Base-by-base conservation (phyloP, 257 asterid species). In the Fraxinus excelsior region DNA sequence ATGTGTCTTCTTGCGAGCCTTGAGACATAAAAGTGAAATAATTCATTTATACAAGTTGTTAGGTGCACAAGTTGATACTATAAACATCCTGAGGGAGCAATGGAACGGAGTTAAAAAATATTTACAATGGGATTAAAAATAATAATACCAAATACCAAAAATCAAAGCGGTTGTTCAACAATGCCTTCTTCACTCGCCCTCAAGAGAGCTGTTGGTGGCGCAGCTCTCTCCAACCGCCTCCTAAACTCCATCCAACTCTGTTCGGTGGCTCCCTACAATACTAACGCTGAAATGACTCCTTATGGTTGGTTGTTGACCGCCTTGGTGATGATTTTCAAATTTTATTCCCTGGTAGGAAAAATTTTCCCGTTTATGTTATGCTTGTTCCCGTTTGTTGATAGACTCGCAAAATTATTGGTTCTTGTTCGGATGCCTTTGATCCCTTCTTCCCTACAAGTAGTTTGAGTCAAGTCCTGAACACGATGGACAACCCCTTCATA, bases 371-470 rank as follows among this genome's bases (percentile, higher is more conserved):
- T 49, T 14, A 14, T 53, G 23, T 18, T 5, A 53, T 53, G 7
- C 25, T 53, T 53, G 62, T 4, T 53, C 19, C 23, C 10, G 6
- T 18, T 53, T 53, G 10, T 18, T 3, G n/a, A 49, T 49, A 13
- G 60, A 18, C 60, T 13, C 3, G 0, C 28, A 56, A 4, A 56
- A 19, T 13, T 32, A 40, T 4, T 7, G 26, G 0, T 37, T 26
- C 25, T 35, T 68, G 5, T 7, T 76, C 84, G 92, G 98, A 88
- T 73, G 79, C 75, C 35, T 76, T 89, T 7, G 93, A 90, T 77
- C 95, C 97, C 1, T 86, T 94, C 11, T 80, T 89, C 4, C 79
- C 91, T 0, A 75, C 91, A 49, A 85, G 97, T 82, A 87, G 88
- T 74, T 84, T 94, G 6, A 87, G 34, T 76, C 97, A 94, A 31